These are phyloP conservation scores for Lenzites betulinus DNA, from an alignment of 768 basidiomycete species.

Conservation along the genomic window DNA sequence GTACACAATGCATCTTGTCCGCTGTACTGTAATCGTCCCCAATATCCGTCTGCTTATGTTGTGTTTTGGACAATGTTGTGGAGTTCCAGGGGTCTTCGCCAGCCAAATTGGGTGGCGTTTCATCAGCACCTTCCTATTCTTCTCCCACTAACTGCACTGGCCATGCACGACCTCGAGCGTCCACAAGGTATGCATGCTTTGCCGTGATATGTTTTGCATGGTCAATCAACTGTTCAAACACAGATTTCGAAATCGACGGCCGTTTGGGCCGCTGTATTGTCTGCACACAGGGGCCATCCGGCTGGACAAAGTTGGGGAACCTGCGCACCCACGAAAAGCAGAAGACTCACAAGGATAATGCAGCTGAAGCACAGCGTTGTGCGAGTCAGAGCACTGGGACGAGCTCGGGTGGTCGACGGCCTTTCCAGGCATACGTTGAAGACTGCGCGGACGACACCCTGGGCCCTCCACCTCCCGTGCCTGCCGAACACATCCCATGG, in stretches of 20 bases:
- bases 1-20: too few relatives aligned
- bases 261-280: not conserved
- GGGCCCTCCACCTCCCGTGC: not conserved
- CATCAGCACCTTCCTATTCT: too few relatives aligned
- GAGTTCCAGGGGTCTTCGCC: too few relatives aligned
- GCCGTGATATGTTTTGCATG: not conserved
- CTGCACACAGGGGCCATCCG: not conserved
- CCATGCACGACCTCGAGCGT: not conserved
- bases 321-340: conserved; percentile 3
- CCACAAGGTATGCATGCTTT: not conserved
- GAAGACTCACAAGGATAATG: not conserved
- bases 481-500: not conserved
- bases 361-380: not conserved
- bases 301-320: not conserved
- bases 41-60: too few relatives aligned
- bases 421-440: not conserved
- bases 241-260: conserved; percentile 3
- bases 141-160: too few relatives aligned
- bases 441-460: not conserved
- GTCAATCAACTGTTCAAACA: not conserved
- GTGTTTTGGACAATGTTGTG: too few relatives aligned
- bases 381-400: not conserved
- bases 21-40: too few relatives aligned
- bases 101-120: too few relatives aligned
- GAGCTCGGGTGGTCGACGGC: not conserved